phyloP scores from a whole-genome alignment of 768 basidiomycete species.

The Tephrocybe sp. region DNA sequence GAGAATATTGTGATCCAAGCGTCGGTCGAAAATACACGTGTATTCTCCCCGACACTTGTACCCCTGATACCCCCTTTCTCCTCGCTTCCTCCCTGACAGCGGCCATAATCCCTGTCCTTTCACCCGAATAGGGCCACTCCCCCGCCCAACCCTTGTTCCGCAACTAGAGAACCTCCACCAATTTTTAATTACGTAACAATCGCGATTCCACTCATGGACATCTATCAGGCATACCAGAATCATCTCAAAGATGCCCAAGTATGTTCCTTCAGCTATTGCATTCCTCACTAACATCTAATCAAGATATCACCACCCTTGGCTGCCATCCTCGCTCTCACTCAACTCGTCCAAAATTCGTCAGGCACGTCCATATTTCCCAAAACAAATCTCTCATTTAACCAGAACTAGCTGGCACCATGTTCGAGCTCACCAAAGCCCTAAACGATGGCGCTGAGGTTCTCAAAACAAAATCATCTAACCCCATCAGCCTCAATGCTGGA shows the following conservation, averaged over 20 bases:
- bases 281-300: not conserved
- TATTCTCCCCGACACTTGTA: conserved; percentile 55
- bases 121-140: not conserved
- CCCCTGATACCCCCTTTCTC: conserved; percentile 23
- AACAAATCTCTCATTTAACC: conserved; percentile 8
- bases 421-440: conserved; percentile 84
- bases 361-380: conserved; percentile 41
- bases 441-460: conserved; percentile 70
- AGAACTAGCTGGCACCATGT: conserved; percentile 79
- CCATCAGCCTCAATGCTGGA: conserved; percentile 85
- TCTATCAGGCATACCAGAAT: conserved; percentile 50
- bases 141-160: not conserved
- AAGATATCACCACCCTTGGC: conserved; percentile 84
- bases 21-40: conserved; percentile 78
- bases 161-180: too few relatives aligned
- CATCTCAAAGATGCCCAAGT: conserved; percentile 69
- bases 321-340: conserved; percentile 81
- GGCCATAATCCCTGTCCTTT: not conserved
- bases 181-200: conserved; percentile 11
- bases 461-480: conserved; percentile 62
- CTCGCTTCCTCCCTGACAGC: conserved; percentile 3
- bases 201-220: conserved; percentile 25
- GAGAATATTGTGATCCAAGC: conserved; percentile 47
- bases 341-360: conserved; percentile 76
- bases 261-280: conserved; percentile 14